These are phyloP conservation scores for Yamadazyma buinensis DNA, from an alignment of 1,139 yeast species.

Conservation along the genomic window DNA sequence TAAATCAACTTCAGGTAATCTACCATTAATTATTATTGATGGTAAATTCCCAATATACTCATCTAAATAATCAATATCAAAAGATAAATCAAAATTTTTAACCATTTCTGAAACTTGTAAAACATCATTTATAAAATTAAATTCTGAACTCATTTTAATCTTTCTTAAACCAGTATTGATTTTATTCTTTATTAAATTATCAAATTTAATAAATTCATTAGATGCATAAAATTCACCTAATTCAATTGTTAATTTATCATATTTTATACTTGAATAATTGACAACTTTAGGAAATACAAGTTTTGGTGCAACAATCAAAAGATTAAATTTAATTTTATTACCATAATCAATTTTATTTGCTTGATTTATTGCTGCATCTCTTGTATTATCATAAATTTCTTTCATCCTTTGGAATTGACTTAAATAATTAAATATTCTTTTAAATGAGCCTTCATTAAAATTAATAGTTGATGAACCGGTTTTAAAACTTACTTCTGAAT, in stretches of 20 bases:
- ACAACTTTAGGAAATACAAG: constrained; percentile 68
- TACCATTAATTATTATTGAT: constrained; percentile 52
- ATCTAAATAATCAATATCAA: constrained; percentile 57
- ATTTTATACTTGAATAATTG: constrained; percentile 35
- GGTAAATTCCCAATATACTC: constrained; percentile 41
- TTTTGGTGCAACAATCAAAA: constrained; percentile 76
- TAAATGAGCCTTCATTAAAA: constrained; percentile 78
- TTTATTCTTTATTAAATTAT: constrained; percentile 33
- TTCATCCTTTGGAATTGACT: constrained; percentile 84
- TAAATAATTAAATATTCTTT: constrained; percentile 62
- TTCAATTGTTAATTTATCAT: constrained; percentile 66
- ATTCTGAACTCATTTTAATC: constrained; percentile 59
- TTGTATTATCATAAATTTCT: constrained; percentile 77
- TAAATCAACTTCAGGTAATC: constrained; percentile 62
- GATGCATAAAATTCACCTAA: constrained; percentile 80
- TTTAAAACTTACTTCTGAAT: constrained; percentile 59
- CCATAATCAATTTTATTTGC: constrained; percentile 65
- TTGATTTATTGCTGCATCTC: constrained; percentile 74
- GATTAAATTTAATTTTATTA: constrained; percentile 63
- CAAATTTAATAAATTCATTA: constrained; percentile 46
- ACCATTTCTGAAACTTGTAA: constrained; percentile 63
- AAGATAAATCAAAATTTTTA: constrained; percentile 62
- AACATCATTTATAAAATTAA: constrained; percentile 43
- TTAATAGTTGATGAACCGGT: constrained; percentile 74
- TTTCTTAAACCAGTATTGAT: constrained; percentile 69